These are phyloP conservation scores for Microbotryomycetes sp. DNA, from an alignment of 1,284 basidiomycete genomes.

Conservation along the genomic window DNA sequence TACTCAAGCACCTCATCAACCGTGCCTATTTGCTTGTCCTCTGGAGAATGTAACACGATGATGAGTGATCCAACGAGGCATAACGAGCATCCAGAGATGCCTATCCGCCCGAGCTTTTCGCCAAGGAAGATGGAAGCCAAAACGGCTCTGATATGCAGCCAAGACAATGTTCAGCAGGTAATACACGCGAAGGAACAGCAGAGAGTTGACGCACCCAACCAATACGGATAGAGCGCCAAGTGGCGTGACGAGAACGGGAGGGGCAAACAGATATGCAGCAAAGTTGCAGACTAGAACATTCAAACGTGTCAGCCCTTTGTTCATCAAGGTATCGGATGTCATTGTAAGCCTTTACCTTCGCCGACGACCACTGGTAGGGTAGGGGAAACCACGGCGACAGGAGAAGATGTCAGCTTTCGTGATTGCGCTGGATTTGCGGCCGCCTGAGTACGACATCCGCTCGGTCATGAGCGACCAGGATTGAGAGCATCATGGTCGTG, in stretches of 20 bases:
- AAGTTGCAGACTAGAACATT: conserved; percentile 80
- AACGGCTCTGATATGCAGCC: conserved; percentile 59
- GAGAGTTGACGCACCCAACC: conserved; percentile 64
- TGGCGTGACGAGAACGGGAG: conserved; percentile 93
- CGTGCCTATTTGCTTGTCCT: conserved; percentile 87
- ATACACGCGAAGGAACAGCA: not conserved
- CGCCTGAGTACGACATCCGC: not conserved
- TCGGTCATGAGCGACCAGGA: conserved; percentile 18
- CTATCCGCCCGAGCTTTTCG: conserved; percentile 89
- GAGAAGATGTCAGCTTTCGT: conserved; percentile 1
- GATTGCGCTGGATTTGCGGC: conserved; percentile 3
- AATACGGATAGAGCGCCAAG: conserved; percentile 94
- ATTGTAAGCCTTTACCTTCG: too few relatives aligned
- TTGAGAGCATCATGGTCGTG: not conserved
- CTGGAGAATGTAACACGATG: conserved; percentile 93
- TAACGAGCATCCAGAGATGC: conserved; percentile 82
- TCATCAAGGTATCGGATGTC: too few relatives aligned
- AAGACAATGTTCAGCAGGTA: not conserved
- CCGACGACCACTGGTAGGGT: conserved; percentile 67
- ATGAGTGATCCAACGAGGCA: conserved; percentile 86
- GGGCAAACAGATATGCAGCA: conserved; percentile 96
- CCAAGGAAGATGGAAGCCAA: conserved; percentile 88
- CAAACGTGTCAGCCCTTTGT: too few relatives aligned
- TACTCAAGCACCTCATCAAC: conserved; percentile 91
- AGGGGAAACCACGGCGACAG: not conserved